Evolutionary conservation across 164 flowering plant genomes (phyloP).

Genomic region (Magnolia kwangsiensis): DNA sequence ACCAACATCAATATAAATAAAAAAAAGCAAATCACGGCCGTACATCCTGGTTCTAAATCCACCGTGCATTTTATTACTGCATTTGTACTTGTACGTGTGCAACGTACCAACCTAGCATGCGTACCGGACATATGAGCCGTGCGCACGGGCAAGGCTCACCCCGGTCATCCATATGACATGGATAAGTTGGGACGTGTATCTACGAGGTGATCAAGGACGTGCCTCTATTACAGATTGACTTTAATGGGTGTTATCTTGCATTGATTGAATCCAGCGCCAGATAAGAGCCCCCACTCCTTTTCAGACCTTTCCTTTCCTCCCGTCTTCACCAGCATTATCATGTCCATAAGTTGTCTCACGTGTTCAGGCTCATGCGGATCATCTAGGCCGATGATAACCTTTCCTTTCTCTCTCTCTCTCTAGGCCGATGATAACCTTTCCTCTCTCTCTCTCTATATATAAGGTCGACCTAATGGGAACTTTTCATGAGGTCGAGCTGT

Average conservation of each 20-base stretch:
- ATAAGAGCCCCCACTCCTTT: slow-evolving; percentile 14
- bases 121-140: too few species aligned
- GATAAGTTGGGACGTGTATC: too few species aligned
- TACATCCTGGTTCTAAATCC: too few species aligned
- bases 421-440: slow-evolving; percentile 17
- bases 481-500: too few species aligned
- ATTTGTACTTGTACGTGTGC: too few species aligned
- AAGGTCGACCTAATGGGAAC: too few species aligned
- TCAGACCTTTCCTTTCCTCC: slow-evolving; percentile 17
- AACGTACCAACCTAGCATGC: too few species aligned
- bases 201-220: neutral
- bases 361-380: neutral
- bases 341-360: slow-evolving; percentile 2
- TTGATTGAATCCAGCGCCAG: slow-evolving; percentile 7
- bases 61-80: too few species aligned
- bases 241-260: neutral
- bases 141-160: too few species aligned
- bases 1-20: too few species aligned
- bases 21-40: too few species aligned
- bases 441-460: neutral
- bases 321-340: slow-evolving; percentile 14
- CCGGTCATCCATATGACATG: too few species aligned
- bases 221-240: slow-evolving; percentile 12
- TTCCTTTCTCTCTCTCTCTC: slow-evolving; percentile 4
- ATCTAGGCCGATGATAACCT: slow-evolving; percentile 6